phyloP scores from a whole-genome alignment of 116 monocot species.

The Papilionanthe hybrid region DNA sequence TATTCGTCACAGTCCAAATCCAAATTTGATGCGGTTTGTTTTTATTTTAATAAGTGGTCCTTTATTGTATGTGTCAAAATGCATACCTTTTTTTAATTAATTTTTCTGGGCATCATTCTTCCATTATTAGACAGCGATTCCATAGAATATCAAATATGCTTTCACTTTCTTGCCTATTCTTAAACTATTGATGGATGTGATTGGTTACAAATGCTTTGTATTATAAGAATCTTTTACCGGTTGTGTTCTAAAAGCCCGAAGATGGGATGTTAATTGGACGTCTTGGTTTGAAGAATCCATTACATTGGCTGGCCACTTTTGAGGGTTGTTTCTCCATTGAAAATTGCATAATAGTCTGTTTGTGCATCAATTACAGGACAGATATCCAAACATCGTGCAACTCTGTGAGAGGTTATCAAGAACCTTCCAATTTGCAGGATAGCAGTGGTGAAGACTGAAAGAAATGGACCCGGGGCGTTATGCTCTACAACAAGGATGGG shows the following conservation, averaged over 20 bases:
- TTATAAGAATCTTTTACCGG: conserved; percentile 2
- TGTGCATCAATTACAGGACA: conserved; percentile 86
- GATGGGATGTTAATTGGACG: conserved; percentile 18
- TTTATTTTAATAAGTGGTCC: not conserved
- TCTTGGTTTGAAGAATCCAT: conserved; percentile 33
- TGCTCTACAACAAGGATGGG: conserved; percentile 92
- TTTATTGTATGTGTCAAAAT: not conserved
- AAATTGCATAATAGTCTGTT: conserved; percentile 48
- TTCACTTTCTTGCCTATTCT: not conserved
- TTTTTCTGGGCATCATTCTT: not conserved
- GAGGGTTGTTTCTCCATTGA: conserved; percentile 31
- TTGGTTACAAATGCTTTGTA: conserved; percentile 6
- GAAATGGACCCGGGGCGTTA: conserved; percentile 96
- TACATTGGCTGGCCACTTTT: conserved; percentile 34
- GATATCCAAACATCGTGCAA: conserved; percentile 45
- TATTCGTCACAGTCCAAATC: not conserved
- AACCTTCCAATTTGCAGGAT: conserved; percentile 28
- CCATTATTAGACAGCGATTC: not conserved
- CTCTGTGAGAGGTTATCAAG: conserved; percentile 45
- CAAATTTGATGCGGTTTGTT: not conserved
- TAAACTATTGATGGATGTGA: not conserved
- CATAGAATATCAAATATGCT: not conserved
- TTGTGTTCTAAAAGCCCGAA: conserved; percentile 22
- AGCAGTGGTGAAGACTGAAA: conserved; percentile 30
- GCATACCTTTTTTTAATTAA: not conserved